Evolutionary conservation across 768 basidiomycete species (phyloP), one percentile per base, ranked within the genome.

Genomic region (Leccinellum rugosiceps): DNA sequence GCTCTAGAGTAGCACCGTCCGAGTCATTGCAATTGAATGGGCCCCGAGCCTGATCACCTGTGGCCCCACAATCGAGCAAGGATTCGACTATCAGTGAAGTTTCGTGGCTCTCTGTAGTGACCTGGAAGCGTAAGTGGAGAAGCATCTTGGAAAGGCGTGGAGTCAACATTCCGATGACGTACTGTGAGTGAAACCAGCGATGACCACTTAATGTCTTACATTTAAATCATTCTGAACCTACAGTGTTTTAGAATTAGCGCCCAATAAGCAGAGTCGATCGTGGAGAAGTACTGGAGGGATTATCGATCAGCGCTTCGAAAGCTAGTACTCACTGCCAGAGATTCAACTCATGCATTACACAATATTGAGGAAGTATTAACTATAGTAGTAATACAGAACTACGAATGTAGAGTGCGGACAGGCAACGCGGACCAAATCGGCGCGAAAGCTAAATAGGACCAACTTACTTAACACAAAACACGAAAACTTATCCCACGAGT

Each of bases 391-490:
- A 46, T 17, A 25, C n/a, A 21, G 35, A 58, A 53, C 10, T 4
- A 34, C 34, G 51, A 56, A 57, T n/a, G 19, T n/a, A 11, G 50
- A 41, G 26, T 45, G 56, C 41, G 19, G 45, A 59, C 15, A 55
- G 45, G 41, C 28, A 14, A 58, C 53, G 59, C 59, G 62, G 64
- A 28, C 15, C 45, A 14, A 45, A 56, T 59, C 59, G 28, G 57
- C 53, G 63, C 60, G 41, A n/a, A 41, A 19, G 41, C 3, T 28
- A 32, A 50, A 35, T 38, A 48, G 19, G 5, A 50, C 26, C 19
- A 45, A 41, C 35, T 25, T 25, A 30, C n/a, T n/a, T n/a, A 55
- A 30, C 53, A 50, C 25, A 45, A 30, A 28, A 23, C 43, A 51
- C 49, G 41, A 35, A 51, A 44, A 52, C 41, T n/a, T n/a, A 25